These are phyloP conservation scores for Nitzschia inconspicua DNA, from an alignment of 108 stramenopile species.

Conservation along the genomic window DNA sequence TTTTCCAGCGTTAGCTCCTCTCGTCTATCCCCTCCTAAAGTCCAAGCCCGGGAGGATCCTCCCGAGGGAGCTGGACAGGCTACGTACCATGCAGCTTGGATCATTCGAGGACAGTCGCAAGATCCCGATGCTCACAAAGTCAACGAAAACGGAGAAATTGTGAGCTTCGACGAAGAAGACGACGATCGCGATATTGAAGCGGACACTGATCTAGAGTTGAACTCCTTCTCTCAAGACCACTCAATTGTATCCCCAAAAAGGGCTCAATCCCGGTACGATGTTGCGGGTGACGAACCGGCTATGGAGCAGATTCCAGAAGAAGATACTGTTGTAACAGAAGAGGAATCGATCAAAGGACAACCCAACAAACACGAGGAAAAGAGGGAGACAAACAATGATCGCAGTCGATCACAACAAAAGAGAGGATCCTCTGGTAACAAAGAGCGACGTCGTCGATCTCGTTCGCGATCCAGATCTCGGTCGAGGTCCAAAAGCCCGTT, in stretches of 20 bases:
- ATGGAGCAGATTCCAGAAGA: too few species aligned
- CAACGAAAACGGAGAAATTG: slow-evolving; percentile 8
- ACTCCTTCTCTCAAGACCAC: neutral
- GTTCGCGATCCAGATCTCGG: neutral
- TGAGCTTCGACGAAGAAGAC: slow-evolving; percentile 1
- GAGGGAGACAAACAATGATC: neutral
- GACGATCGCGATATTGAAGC: neutral
- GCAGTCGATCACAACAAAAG: neutral
- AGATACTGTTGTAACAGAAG: too few species aligned
- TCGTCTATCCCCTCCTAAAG: slow-evolving; percentile 2
- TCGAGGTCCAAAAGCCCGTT: slow-evolving; percentile 6
- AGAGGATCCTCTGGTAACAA: neutral
- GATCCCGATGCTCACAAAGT: slow-evolving; percentile 24
- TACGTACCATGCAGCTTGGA: slow-evolving; percentile 7
- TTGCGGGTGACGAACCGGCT: neutral
- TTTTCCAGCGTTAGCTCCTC: slow-evolving; percentile 16
- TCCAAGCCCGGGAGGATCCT: slow-evolving; percentile 21
- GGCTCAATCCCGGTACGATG: slow-evolving; percentile 1
- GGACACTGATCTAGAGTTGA: slow-evolving; percentile 4
- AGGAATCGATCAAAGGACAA: too few species aligned
- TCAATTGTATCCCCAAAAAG: slow-evolving; percentile 1
- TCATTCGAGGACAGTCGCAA: neutral
- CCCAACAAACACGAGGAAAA: too few species aligned
- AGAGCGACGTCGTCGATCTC: neutral
- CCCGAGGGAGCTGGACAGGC: slow-evolving; percentile 16